phyloP scores from a whole-genome alignment of 495 filamentous ascomycete genomes.

The Sphaerosporella brunnea region DNA sequence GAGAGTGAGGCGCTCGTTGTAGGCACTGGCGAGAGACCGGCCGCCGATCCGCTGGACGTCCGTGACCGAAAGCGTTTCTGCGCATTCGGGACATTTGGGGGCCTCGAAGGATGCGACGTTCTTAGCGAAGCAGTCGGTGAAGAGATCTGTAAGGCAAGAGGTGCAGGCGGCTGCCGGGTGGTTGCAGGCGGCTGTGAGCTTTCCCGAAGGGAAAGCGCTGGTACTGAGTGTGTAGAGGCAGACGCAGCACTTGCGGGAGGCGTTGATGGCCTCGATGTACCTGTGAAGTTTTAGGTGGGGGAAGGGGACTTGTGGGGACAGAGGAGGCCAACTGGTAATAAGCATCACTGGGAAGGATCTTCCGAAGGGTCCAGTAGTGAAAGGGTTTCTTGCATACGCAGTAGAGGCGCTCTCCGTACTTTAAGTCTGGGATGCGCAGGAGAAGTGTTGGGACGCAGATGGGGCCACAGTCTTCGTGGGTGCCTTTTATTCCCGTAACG shows the following conservation, averaged over 20 bases:
- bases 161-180: neutral
- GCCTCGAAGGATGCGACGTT: neutral
- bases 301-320: neutral
- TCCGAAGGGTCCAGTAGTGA: neutral
- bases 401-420: neutral
- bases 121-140: neutral
- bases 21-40: neutral
- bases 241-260: neutral
- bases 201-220: neutral
- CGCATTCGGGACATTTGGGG: neutral
- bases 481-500: neutral
- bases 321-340: neutral
- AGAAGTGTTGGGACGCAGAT: too few relatives aligned
- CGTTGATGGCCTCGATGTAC: neutral
- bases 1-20: neutral
- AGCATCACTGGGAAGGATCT: neutral
- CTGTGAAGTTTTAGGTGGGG: neutral
- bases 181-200: neutral
- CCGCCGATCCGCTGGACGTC: neutral
- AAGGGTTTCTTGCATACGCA: neutral
- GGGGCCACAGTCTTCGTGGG: neutral
- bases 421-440: too few relatives aligned
- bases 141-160: neutral
- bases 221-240: neutral
- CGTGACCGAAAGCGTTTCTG: neutral